These are phyloP conservation scores for Hericium coralloides DNA, from an alignment of 768 basidiomycete species.

Conservation along the genomic window DNA sequence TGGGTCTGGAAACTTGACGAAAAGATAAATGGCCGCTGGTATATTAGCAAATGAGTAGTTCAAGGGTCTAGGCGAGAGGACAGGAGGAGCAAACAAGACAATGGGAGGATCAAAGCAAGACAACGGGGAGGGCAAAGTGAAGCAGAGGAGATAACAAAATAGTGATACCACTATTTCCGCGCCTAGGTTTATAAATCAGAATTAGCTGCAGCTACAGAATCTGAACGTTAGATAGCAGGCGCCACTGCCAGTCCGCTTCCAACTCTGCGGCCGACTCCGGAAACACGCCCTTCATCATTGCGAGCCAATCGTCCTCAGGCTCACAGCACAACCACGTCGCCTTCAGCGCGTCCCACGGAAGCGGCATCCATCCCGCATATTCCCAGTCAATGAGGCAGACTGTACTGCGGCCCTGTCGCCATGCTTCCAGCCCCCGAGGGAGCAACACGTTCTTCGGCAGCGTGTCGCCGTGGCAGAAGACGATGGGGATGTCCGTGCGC, in stretches of 20 bases:
- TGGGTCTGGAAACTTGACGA: no score
- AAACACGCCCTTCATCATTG: slow-evolving; percentile 5
- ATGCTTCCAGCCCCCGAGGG: slow-evolving; percentile 6
- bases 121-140: no score
- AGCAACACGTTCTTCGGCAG: slow-evolving; percentile 8
- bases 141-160: no score
- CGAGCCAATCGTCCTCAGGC: slow-evolving; percentile 10
- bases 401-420: not conserved
- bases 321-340: slow-evolving; percentile 7
- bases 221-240: not conserved
- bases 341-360: slow-evolving; percentile 12
- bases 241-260: slow-evolving; percentile 10
- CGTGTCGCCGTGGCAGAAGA: slow-evolving; percentile 13
- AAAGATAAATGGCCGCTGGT: no score
- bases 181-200: no score
- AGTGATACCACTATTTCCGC: no score
- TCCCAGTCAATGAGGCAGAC: slow-evolving; percentile 13
- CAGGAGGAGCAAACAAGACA: no score
- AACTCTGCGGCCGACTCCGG: not conserved
- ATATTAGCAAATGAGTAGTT: no score
- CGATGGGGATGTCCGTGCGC: slow-evolving; percentile 8
- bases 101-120: no score
- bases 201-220: no score
- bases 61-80: no score
- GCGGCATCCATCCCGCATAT: slow-evolving; percentile 11